These are phyloP conservation scores for Hordeum marinum DNA, from an alignment of 176 grass and related monocot species.

Conservation along the genomic window DNA sequence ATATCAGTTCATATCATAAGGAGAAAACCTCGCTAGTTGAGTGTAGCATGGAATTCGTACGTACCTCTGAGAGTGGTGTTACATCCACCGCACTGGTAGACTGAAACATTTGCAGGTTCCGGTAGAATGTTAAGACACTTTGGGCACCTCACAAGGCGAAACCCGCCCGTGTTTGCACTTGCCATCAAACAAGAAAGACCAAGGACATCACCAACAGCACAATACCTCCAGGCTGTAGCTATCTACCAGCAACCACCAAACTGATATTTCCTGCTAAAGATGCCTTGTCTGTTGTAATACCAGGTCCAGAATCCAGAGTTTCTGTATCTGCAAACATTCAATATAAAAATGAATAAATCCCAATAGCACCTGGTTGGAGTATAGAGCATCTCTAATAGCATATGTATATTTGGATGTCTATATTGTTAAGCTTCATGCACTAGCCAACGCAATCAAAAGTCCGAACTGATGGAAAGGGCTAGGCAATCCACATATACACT, in stretches of 20 bases:
- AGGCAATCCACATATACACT: too few species aligned
- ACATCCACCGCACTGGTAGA: slow-evolving; percentile 78
- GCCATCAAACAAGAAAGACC: slow-evolving; percentile 39
- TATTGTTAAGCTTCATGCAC: too few species aligned
- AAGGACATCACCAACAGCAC: slow-evolving; percentile 27
- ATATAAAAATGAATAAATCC: background rate
- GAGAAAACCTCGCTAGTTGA: background rate
- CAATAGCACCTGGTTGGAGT: background rate
- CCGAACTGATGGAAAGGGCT: too few species aligned
- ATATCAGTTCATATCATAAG: background rate
- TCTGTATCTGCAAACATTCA: slow-evolving; percentile 1
- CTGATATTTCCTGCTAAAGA: background rate
- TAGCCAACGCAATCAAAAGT: too few species aligned
- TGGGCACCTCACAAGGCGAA: slow-evolving; percentile 79
- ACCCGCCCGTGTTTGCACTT: slow-evolving; percentile 2
- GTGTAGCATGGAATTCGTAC: slow-evolving; percentile 44
- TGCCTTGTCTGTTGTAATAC: background rate
- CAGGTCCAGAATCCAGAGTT: background rate
- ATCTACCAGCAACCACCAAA: background rate
- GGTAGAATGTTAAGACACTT: slow-evolving; percentile 68
- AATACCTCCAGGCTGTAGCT: background rate
- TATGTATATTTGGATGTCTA: too few species aligned
- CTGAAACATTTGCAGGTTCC: slow-evolving; percentile 43
- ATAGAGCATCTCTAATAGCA: too few species aligned
- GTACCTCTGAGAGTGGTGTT: slow-evolving; percentile 69